Evolutionary conservation across 2,329 filamentous ascomycete genomes (phyloP).

Genomic region (Exophiala sideris): DNA sequence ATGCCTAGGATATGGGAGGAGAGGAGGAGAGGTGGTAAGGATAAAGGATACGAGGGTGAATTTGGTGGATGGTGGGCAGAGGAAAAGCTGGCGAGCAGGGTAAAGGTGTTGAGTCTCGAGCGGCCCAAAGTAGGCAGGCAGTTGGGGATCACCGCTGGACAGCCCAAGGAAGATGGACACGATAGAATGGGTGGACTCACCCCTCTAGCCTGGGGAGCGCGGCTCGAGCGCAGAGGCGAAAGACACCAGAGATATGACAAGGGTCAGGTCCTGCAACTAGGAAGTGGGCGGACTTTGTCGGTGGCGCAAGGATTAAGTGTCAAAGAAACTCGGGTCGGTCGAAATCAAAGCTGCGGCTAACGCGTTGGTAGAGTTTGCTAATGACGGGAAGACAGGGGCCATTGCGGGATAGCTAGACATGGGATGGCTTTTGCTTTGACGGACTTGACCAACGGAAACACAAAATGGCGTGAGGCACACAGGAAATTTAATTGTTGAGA

Average conservation of each 20-base stretch:
- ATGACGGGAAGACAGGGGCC: slow-evolving; percentile 14
- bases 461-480: background rate
- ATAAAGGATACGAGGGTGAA: slow-evolving; percentile 7
- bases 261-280: slow-evolving; percentile 11
- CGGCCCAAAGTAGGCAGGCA: slow-evolving; percentile 19
- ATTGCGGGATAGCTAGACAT: background rate
- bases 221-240: slow-evolving; percentile 23
- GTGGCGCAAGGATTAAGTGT: slow-evolving; percentile 22
- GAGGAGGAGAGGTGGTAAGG: slow-evolving; percentile 4
- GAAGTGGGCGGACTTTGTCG: slow-evolving; percentile 17
- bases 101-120: slow-evolving; percentile 27
- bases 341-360: slow-evolving; percentile 22
- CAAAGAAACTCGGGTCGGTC: slow-evolving; percentile 8
- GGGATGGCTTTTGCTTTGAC: too few species aligned
- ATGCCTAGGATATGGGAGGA: slow-evolving; percentile 14
- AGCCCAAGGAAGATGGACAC: background rate
- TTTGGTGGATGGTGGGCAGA: slow-evolving; percentile 13
- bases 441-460: too few species aligned
- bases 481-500: background rate
- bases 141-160: slow-evolving; percentile 23
- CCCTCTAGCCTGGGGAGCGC: slow-evolving; percentile 13
- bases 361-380: slow-evolving; percentile 13
- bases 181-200: slow-evolving; percentile 7
- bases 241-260: slow-evolving; percentile 14
- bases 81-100: slow-evolving; percentile 18